Base-by-base conservation (phyloP, 345 rosid species). In the Rhodomyrtus tomentosa region DNA sequence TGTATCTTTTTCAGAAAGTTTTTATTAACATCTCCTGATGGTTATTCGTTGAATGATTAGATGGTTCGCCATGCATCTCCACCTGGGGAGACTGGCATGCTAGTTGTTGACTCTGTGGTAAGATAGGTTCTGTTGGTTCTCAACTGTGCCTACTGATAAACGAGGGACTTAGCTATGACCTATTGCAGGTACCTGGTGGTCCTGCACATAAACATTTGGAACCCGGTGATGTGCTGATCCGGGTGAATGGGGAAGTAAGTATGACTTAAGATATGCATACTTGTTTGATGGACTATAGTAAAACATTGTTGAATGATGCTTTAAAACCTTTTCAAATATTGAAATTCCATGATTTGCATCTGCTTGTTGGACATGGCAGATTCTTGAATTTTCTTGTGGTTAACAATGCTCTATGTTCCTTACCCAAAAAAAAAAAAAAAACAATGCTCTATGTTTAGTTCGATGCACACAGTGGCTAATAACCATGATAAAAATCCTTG, bases 161-260 rank as follows among this genome's bases (percentile, higher is more conserved):
- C 27, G n/a, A 83, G 76, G 81, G 73, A 52, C 81, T 85, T 49
- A 49, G 36, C 74, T n/a, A 36, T 40, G 49, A 58, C 80, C 53
- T 88, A 73, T 86, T 88, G 86, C 92, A 96, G 99, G 99, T 93
- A 86, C 99, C 98, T 48, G 95, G 94, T 86, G 98, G 99, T 85
- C 98, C 98, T 84, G 97, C 98, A 55, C 91, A 94, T 89, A 93
- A 87, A 83, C 91, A 88, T 52, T 90, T 96, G 90, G 98, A 94
- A 92, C 93, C 98, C 20, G 99, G 99, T 79, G 99, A 95, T 91
- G 96, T 96, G 84, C 98, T 96, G 88, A 92, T 96, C 85, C 93
- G 90, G 83, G 93, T 95, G 89, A 96, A 96, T 86, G 95, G 96
- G 83, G 94, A 92, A 83, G 99, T 96, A 87, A 92, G 96, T 92